phyloP scores from a whole-genome alignment of 345 rosid genomes.

The Jatropha curcas region DNA sequence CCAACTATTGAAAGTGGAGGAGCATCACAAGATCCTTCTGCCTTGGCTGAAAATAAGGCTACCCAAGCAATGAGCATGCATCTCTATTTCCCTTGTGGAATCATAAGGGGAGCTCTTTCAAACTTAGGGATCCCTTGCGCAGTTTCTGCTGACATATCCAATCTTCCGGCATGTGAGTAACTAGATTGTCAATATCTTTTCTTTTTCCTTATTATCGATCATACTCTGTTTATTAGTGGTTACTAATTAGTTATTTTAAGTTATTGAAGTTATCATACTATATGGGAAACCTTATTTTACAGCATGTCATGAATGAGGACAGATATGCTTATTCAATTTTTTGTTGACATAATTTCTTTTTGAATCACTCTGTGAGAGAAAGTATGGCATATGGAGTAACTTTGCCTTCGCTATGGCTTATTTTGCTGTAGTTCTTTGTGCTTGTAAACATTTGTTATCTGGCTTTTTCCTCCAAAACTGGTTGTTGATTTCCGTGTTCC shows the following conservation, averaged over 20 bases:
- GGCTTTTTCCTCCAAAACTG: background rate
- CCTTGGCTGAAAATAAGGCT: constrained; percentile 57
- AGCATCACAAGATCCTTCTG: constrained; percentile 51
- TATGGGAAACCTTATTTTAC: background rate
- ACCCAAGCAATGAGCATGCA: constrained; percentile 81
- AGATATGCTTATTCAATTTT: background rate
- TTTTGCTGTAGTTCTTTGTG: background rate
- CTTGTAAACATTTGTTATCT: background rate
- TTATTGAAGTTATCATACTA: background rate
- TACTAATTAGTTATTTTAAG: background rate
- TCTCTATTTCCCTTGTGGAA: constrained; percentile 93
- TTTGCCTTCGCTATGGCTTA: background rate
- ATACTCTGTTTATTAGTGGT: background rate
- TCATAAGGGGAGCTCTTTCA: constrained; percentile 94
- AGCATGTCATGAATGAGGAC: background rate
- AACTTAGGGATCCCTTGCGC: constrained; percentile 96
- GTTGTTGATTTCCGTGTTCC: background rate
- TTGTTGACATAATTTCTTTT: background rate
- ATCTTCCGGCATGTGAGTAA: constrained; percentile 88
- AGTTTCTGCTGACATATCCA: constrained; percentile 92
- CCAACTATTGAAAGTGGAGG: constrained; percentile 49
- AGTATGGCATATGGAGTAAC: too few relatives aligned
- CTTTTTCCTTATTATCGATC: background rate
- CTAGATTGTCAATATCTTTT: constrained; percentile 2
- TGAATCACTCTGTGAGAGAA: background rate